phyloP scores from a whole-genome alignment of 495 filamentous ascomycete genomes.

The Sordaria brevicollis region DNA sequence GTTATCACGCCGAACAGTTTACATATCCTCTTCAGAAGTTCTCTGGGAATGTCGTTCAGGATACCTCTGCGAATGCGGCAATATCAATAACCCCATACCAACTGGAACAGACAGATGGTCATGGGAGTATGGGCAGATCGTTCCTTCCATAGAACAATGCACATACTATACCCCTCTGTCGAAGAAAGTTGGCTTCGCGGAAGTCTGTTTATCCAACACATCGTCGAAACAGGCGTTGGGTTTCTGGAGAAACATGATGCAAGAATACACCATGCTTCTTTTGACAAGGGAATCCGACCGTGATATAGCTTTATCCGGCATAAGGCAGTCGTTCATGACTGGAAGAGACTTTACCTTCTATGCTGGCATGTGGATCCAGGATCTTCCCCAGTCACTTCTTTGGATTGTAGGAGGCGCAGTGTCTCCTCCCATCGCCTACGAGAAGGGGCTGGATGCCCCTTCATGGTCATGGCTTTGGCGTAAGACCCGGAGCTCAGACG shows the following conservation, averaged over 20 bases:
- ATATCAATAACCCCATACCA: background rate
- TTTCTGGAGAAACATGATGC: background rate
- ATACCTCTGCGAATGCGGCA: background rate
- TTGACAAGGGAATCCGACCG: background rate
- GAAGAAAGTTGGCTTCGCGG: background rate
- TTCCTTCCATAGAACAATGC: background rate
- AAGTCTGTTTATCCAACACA: background rate
- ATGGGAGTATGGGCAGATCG: background rate
- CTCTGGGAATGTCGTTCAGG: background rate
- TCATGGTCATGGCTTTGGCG: background rate
- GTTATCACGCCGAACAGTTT: background rate
- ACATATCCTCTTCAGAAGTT: background rate
- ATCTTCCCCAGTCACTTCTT: background rate
- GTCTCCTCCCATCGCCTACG: background rate
- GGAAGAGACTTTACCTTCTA: conserved; percentile 1
- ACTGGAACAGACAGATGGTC: too few species aligned
- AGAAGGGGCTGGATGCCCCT: background rate
- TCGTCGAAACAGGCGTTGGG: background rate
- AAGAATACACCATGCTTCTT: background rate
- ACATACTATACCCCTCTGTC: background rate
- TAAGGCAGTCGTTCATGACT: background rate
- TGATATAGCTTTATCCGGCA: background rate
- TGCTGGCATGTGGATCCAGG: conserved; percentile 8
- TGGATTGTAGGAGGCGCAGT: background rate
- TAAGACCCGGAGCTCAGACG: background rate